Conservation (phyloP, 352 stramenopile genomes). For the Phytophthora capsici region DNA sequence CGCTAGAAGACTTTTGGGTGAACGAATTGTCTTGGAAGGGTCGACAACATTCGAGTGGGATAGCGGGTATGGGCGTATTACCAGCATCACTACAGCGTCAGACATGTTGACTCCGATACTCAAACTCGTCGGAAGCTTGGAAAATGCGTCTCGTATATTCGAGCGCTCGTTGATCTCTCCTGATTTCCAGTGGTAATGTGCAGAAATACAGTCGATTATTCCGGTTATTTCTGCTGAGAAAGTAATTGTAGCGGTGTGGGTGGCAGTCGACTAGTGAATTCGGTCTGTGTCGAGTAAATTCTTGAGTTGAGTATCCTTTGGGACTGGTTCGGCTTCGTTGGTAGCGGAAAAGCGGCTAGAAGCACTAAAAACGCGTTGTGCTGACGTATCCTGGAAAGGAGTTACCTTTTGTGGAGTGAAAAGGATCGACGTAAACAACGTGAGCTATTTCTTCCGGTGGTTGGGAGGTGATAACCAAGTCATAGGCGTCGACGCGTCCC, state of each 20-base stretch:
- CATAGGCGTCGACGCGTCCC: no score
- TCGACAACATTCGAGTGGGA: background rate
- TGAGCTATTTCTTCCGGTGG: no score
- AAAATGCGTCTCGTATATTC: slow-evolving; percentile 1
- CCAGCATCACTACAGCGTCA: background rate
- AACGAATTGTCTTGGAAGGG: background rate
- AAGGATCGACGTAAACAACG: no score
- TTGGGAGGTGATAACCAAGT: no score
- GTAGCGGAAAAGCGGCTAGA: slow-evolving; percentile 4
- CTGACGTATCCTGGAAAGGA: slow-evolving; percentile 6
- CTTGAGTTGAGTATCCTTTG: background rate
- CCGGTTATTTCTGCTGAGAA: no score
- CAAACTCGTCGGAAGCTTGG: background rate
- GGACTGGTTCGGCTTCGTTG: background rate
- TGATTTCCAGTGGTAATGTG: slow-evolving; percentile 4
- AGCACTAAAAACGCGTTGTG: slow-evolving; percentile 8
- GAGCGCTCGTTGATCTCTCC: slow-evolving; percentile 1
- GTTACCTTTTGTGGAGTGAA: no score
- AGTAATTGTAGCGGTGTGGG: background rate
- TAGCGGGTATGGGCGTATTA: background rate
- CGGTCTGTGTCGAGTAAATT: background rate
- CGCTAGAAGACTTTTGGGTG: background rate
- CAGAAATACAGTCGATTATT: no score
- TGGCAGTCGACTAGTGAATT: background rate
- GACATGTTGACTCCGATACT: background rate